A percentile compares a stretch with the other conserved stretches of the same genome.
Conservation (phyloP, 2,329 filamentous ascomycete genomes). For the Conoideocrella luteorostrata region DNA sequence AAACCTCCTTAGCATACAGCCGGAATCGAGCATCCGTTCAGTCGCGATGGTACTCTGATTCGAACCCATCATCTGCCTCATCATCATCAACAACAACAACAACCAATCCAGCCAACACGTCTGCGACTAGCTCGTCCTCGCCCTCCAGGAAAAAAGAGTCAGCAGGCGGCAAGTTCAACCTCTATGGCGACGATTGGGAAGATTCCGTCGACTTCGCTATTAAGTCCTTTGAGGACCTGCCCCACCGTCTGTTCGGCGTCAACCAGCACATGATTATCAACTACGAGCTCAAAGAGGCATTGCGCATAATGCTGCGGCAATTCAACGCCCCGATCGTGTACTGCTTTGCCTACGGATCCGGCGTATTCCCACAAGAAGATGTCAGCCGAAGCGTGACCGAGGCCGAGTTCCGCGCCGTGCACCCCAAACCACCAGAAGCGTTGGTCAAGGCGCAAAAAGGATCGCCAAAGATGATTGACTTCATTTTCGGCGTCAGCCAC, state of each 20-base stretch:
- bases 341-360: slow-evolving; percentile 94
- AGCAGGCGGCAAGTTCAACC: slow-evolving; percentile 25
- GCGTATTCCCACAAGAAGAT: slow-evolving; percentile 78
- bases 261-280: slow-evolving; percentile 98
- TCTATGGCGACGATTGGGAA: slow-evolving; percentile 37
- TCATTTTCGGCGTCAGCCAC: slow-evolving; percentile 92
- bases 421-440: slow-evolving; percentile 74
- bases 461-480: slow-evolving; percentile 94
- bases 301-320: slow-evolving; percentile 82
- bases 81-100: not conserved
- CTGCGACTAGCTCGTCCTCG: slow-evolving; percentile 6
- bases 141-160: slow-evolving; percentile 17
- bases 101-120: slow-evolving; percentile 12
- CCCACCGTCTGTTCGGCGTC: slow-evolving; percentile 64
- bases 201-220: slow-evolving; percentile 35
- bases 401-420: slow-evolving; percentile 56
- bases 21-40: slow-evolving; percentile 2
- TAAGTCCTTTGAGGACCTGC: slow-evolving; percentile 37
- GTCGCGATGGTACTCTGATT: slow-evolving; percentile 7
- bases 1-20: slow-evolving; percentile 8
- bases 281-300: slow-evolving; percentile 85
- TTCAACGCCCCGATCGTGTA: slow-evolving; percentile 92
- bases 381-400: slow-evolving; percentile 48
- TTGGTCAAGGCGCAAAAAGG: slow-evolving; percentile 81
- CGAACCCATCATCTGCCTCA: slow-evolving; percentile 4